A percentile compares a stretch with the other conserved stretches of the same genome.
Conservation (phyloP, 1,284 basidiomycete genomes). For the Pyrrhoderma lamaoense region DNA sequence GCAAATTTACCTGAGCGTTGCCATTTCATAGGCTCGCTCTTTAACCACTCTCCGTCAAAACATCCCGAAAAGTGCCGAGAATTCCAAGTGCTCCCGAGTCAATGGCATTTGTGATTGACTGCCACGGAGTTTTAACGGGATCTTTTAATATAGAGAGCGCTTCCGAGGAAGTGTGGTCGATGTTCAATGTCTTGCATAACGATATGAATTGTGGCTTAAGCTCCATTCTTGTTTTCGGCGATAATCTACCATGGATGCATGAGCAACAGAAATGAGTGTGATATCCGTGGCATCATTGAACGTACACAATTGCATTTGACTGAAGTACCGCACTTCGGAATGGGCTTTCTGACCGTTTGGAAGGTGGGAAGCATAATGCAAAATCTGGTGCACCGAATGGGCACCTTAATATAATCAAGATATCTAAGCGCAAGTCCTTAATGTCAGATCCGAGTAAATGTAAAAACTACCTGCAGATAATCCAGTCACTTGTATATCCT, state of each 20-base stretch:
- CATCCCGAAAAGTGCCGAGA: slow-evolving; percentile 65
- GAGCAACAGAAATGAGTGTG: background rate
- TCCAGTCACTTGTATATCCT: slow-evolving; percentile 55
- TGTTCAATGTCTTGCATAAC: slow-evolving; percentile 45
- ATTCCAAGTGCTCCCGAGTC: slow-evolving; percentile 46
- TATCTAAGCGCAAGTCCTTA: background rate
- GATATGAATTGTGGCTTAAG: slow-evolving; percentile 56
- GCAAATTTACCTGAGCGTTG: slow-evolving; percentile 59
- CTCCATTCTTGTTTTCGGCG: slow-evolving; percentile 52
- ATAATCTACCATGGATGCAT: slow-evolving; percentile 18
- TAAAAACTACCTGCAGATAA: slow-evolving; percentile 53
- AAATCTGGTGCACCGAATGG: slow-evolving; percentile 67
- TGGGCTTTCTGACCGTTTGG: slow-evolving; percentile 50
- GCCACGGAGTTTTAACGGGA: slow-evolving; percentile 38
- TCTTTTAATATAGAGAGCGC: slow-evolving; percentile 46
- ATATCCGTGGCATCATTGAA: too few relatives aligned
- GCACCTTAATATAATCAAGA: slow-evolving; percentile 38
- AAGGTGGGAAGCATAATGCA: slow-evolving; percentile 63
- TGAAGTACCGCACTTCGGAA: slow-evolving; percentile 60
- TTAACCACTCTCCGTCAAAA: slow-evolving; percentile 45
- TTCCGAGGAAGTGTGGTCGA: slow-evolving; percentile 45
- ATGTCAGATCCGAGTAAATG: background rate
- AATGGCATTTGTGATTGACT: slow-evolving; percentile 46
- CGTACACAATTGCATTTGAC: slow-evolving; percentile 67
- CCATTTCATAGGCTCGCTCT: slow-evolving; percentile 55